These are phyloP conservation scores for Myochromella boudieri DNA, from an alignment of 768 basidiomycete species.

Conservation along the genomic window DNA sequence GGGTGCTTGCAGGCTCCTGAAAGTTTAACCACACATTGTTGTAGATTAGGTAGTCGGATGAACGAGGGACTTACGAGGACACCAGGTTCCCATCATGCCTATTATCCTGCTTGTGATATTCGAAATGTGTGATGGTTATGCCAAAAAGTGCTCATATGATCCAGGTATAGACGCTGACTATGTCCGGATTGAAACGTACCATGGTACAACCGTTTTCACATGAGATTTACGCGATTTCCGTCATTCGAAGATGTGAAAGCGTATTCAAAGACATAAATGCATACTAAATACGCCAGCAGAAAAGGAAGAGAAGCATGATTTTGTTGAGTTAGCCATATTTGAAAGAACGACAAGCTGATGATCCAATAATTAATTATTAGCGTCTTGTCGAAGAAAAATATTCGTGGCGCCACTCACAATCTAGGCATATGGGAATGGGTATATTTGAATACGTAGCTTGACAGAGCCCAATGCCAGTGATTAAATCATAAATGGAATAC, in stretches of 20 bases:
- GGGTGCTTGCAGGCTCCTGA: not conserved
- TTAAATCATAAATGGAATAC: too few species aligned
- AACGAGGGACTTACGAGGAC: not conserved
- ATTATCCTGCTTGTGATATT: constrained; percentile 8
- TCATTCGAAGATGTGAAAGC: not conserved
- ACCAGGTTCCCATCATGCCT: not conserved
- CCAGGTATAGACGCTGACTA: not conserved
- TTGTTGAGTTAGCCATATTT: too few species aligned
- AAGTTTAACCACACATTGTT: not conserved
- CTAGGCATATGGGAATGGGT: too few species aligned
- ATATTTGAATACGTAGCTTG: too few species aligned
- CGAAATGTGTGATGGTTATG: constrained; percentile 6
- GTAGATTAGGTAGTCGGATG: not conserved
- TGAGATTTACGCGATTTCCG: not conserved
- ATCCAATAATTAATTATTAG: too few species aligned
- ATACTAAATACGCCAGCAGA: too few species aligned
- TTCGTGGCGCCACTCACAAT: too few species aligned
- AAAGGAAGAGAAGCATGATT: too few species aligned
- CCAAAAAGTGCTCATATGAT: constrained; percentile 11
- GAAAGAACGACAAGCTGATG: too few species aligned
- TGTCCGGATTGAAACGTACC: not conserved
- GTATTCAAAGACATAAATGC: too few species aligned
- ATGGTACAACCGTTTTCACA: constrained; percentile 8
- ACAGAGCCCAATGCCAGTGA: too few species aligned
- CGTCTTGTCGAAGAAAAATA: too few species aligned